Evolutionary conservation across 345 rosid species (phyloP).

Genomic region (Lepidium africanum): DNA sequence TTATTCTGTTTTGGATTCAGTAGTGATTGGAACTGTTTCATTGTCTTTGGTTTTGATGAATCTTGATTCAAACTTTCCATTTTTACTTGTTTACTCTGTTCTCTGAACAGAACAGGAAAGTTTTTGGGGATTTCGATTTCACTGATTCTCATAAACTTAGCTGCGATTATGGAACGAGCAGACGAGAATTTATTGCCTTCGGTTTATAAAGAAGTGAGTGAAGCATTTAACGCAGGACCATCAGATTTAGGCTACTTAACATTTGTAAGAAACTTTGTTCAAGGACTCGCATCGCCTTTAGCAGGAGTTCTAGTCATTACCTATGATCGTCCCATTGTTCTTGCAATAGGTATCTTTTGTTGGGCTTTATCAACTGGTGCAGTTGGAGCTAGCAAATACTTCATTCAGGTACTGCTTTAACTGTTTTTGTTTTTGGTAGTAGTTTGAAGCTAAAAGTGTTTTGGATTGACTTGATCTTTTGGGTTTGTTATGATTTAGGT

Average conservation of each 20-base stretch:
- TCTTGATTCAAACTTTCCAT: background rate
- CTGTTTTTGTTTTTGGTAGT: background rate
- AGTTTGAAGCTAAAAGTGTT: background rate
- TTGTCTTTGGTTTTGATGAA: slow-evolving; percentile 8
- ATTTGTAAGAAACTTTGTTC: slow-evolving; percentile 91
- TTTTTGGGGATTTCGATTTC: slow-evolving; percentile 81
- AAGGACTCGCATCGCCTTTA: slow-evolving; percentile 77
- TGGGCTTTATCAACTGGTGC: slow-evolving; percentile 99
- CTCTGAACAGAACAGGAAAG: slow-evolving; percentile 53
- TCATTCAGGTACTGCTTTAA: slow-evolving; percentile 43
- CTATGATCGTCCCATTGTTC: slow-evolving; percentile 85
- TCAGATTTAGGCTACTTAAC: slow-evolving; percentile 93
- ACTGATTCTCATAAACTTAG: slow-evolving; percentile 77
- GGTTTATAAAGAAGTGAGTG: slow-evolving; percentile 97
- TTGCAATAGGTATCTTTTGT: slow-evolving; percentile 78
- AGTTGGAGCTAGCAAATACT: slow-evolving; percentile 70
- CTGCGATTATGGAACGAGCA: slow-evolving; percentile 92
- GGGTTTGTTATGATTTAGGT: slow-evolving; percentile 33
- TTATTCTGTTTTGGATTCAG: background rate
- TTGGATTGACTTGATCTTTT: background rate
- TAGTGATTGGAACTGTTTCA: background rate
- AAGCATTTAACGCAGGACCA: slow-evolving; percentile 89
- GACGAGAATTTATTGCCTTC: slow-evolving; percentile 94
- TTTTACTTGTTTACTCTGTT: background rate
- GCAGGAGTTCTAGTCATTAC: slow-evolving; percentile 81